Evolutionary conservation across 2,329 filamentous ascomycete genomes (phyloP).

Genomic region (Decorospora gaudefroyi): DNA sequence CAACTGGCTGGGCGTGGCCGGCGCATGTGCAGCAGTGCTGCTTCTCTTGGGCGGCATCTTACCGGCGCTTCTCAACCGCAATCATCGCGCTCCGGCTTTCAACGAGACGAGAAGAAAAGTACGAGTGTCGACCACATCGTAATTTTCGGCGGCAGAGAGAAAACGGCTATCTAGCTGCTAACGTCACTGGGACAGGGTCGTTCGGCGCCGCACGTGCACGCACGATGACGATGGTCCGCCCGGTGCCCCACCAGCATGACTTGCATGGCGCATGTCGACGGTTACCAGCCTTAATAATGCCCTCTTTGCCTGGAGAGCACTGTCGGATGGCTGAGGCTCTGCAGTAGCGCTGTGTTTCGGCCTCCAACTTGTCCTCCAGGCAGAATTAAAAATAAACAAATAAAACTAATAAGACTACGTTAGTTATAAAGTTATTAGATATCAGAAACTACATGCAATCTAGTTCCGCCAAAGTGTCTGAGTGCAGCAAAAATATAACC

Average conservation of each 20-base stretch:
- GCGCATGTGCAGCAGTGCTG: conserved; percentile 37
- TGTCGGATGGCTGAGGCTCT: conserved; percentile 11
- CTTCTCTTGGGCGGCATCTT: conserved; percentile 35
- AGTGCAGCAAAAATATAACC: too few relatives aligned
- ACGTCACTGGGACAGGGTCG: conserved; percentile 1
- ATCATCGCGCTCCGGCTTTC: conserved; percentile 24
- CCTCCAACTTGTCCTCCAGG: conserved; percentile 14
- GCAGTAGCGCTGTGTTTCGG: conserved; percentile 35
- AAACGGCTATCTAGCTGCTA: conserved; percentile 19
- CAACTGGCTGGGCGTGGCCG: conserved; percentile 47
- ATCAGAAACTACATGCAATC: too few relatives aligned
- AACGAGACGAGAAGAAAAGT: conserved; percentile 3
- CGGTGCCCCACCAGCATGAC: conserved; percentile 9
- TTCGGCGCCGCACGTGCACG: conserved; percentile 31
- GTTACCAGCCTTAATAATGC: neutral
- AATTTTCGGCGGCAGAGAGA: conserved; percentile 11
- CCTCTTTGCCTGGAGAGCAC: neutral
- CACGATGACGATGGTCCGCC: neutral
- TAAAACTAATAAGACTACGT: too few relatives aligned
- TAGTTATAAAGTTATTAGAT: too few relatives aligned
- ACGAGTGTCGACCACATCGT: conserved; percentile 8
- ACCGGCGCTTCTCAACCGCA: conserved; percentile 8
- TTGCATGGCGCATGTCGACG: neutral
- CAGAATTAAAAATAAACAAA: too few relatives aligned
- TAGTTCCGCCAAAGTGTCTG: too few relatives aligned